phyloP scores from a whole-genome alignment of 495 filamentous ascomycete genomes.

The Aspergillus nidulans region DNA sequence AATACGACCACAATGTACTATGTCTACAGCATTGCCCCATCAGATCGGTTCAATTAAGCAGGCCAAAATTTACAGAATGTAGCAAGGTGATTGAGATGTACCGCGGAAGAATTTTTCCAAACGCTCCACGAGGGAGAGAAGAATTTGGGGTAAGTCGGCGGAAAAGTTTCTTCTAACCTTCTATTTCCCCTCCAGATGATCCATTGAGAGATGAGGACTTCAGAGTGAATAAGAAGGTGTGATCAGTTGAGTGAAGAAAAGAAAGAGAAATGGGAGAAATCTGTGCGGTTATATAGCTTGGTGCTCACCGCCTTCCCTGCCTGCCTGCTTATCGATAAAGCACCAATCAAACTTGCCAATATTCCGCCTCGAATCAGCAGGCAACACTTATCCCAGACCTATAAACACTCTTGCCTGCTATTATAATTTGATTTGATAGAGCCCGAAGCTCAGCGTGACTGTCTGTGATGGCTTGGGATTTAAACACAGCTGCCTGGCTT shows the following conservation, averaged over 20 bases:
- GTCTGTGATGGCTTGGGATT: slow-evolving; percentile 24
- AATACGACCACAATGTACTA: no score
- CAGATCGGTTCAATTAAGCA: background rate
- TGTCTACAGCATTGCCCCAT: slow-evolving; percentile 71
- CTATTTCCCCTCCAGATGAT: slow-evolving; percentile 46
- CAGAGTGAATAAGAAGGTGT: slow-evolving; percentile 47
- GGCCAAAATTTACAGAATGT: background rate
- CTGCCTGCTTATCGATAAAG: slow-evolving; percentile 42
- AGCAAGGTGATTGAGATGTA: slow-evolving; percentile 27
- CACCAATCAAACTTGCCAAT: background rate
- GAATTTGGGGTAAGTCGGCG: slow-evolving; percentile 50
- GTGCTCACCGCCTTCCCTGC: slow-evolving; percentile 10
- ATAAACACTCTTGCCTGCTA: background rate
- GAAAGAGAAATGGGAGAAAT: slow-evolving; percentile 25
- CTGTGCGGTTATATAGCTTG: slow-evolving; percentile 21
- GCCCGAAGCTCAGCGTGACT: slow-evolving; percentile 4
- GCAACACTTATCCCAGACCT: slow-evolving; percentile 8
- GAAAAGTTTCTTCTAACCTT: slow-evolving; percentile 41
- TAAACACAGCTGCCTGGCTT: slow-evolving; percentile 45
- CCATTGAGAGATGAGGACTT: slow-evolving; percentile 36
- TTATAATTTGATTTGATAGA: background rate
- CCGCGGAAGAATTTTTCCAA: slow-evolving; percentile 48
- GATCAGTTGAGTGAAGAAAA: slow-evolving; percentile 38
- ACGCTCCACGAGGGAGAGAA: slow-evolving; percentile 44
- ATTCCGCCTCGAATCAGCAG: background rate